phyloP scores from a whole-genome alignment of 805 yeast species.

The Schwanniomyces pseudopolymorphus region DNA sequence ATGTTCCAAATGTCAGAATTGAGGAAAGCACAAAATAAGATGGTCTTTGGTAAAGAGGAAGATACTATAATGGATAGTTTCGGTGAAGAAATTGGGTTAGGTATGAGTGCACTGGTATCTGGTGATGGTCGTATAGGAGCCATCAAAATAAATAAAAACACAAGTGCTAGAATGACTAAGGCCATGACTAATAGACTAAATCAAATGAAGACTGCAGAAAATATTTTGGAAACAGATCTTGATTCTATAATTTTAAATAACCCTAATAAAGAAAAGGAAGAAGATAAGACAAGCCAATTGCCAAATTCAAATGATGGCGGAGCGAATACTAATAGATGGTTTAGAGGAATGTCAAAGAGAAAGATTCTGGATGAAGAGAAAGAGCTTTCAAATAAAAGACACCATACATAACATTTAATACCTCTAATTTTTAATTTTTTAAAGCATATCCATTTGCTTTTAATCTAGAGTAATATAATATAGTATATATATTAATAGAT shows the following conservation, averaged over 20 bases:
- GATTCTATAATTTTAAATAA: conserved; percentile 14
- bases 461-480: too few species aligned
- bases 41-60: conserved; percentile 80
- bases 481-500: too few species aligned
- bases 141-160: conserved; percentile 42
- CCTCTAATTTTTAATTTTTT: background rate
- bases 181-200: conserved; percentile 51
- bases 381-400: background rate
- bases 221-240: conserved; percentile 11
- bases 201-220: conserved; percentile 1
- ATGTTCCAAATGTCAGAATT: conserved; percentile 78
- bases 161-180: conserved; percentile 61
- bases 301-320: background rate
- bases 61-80: conserved; percentile 57
- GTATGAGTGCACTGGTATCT: conserved; percentile 52
- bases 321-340: conserved; percentile 16
- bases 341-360: conserved; percentile 19
- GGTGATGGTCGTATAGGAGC: conserved; percentile 13
- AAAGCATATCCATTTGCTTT: too few species aligned
- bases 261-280: conserved; percentile 1
- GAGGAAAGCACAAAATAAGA: conserved; percentile 78
- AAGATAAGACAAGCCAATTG: background rate
- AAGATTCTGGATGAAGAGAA: background rate
- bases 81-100: conserved; percentile 83
- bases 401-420: background rate